Percentiles rank a stretch among this genome's conserved stretches.
Conservation (phyloP, 495 filamentous ascomycete species). For the Xylaria curta region DNA sequence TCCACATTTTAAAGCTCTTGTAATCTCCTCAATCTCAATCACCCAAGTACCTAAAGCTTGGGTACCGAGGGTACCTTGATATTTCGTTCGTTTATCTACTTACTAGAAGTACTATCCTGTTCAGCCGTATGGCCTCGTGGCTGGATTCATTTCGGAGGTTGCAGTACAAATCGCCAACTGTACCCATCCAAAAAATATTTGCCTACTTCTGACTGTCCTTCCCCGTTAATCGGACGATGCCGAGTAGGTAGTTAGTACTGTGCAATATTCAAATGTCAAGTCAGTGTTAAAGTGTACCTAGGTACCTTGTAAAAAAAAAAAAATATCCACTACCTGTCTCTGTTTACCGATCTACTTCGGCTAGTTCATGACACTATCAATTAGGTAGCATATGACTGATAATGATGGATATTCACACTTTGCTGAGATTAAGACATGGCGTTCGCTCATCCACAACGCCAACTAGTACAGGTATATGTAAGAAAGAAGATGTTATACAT, state of each 20-base stretch:
- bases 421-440: background rate
- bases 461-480: background rate
- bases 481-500: background rate
- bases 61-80: background rate
- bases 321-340: background rate
- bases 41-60: background rate
- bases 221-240: background rate
- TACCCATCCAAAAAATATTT: background rate
- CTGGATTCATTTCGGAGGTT: background rate
- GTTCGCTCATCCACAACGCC: background rate
- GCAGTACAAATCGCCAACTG: background rate
- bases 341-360: background rate
- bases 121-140: background rate
- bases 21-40: constrained; percentile 25
- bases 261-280: background rate
- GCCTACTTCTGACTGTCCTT: background rate
- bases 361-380: constrained; percentile 8
- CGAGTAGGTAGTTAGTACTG: constrained; percentile 1
- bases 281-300: background rate
- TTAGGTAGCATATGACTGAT: background rate
- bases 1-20: constrained; percentile 23
- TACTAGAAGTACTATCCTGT: background rate
- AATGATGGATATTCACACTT: background rate
- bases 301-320: background rate
- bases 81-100: background rate